Base-by-base conservation (phyloP, 164 flowering plant species). In the Berberis vulgaris region DNA sequence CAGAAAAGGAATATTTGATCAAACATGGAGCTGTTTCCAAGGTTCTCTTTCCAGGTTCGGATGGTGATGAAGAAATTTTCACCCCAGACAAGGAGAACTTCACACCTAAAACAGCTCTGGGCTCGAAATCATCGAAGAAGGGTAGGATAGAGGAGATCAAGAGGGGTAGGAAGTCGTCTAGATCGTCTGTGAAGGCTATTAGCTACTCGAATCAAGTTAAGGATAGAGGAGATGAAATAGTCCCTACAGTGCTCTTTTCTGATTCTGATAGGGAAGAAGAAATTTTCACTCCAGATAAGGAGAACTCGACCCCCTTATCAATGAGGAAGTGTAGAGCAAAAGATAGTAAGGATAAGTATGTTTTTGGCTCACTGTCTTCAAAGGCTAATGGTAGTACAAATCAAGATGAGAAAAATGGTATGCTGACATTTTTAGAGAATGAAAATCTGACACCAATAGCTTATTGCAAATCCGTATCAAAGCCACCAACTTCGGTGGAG, bases 81-180 rank as follows among this genome's bases (percentile, higher is more conserved):
- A 74, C 84, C 52, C 87, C 91, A 55, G 77, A 82, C 60, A 84
- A 86, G 77, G 91, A 86, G 77, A 86, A 88, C 69, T 65, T 78
- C 66, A 80, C 83, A 26, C 88, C 86, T 56, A 69, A 72, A 55
- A 66, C 77, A 61, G 80, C 46, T 57, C 45, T 61, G 3, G 47
- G 65, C 38, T n/a, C 66, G 57, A 73, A 66, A 65, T 75, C 80
- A 71, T 62, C 76, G 70, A 76, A 70, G 67, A 77, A 72, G 61
- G 73, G 65, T 61, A 64, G 50, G 67, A 49, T 71, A 9, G 75
- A 73, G 63, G 83, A 75, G 71, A 46, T 60, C 10, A 64, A 66
- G 65, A 26, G 26, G 0, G 54, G 65, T 52, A 12, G n/a, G 11
- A 52, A 52, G 54, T 52, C 11, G 2, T 52, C 10, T 52, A 11